Evolutionary conservation across 805 yeast species (phyloP), one percentile per base, ranked within the genome.

Genomic region (Wickerhamomyces bisporus): DNA sequence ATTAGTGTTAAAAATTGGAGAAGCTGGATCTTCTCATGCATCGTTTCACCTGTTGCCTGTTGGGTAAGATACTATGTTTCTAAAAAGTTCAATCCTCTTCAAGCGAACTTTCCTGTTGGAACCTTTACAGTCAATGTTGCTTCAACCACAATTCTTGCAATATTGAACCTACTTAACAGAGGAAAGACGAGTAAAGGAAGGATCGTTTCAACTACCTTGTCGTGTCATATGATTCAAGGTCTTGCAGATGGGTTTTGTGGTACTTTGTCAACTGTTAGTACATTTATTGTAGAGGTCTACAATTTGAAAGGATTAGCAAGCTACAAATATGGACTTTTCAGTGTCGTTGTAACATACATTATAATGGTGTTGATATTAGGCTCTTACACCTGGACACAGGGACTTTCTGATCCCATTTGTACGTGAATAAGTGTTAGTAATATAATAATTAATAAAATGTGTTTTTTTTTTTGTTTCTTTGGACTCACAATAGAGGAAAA

Each of bases 31-130:
- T 66, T 86, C 41, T 60, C 81, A 3, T 66, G 79, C 17, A 55
- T 81, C 3, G 78, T 88, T 50, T 79, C 86, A 0, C 88, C 94
- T 0, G 64, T 79, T 44, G 96, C 86, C 0, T 79, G 86, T 3
- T 61, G 72, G 45, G 20, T 65, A 5, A 62, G 97, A 30, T 85
- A 57, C 52, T 68, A 72, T 42, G 49, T 81, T 5, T 66, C 87
- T 2, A 67, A 63, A 39, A 49, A 52, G 40, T 57, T 71, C 19
- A 86, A 86, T 46, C 56, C 66, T 1, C 49, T 42, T 13, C 32
- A 50, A 19, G 47, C 55, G 16, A 57, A 61, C 45, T 80, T 82
- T 52, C 86, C 87, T 10, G 23, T 55, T 41, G 81, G 81, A 1
- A 76, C 81, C 0, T 71, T 73, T 36, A 17, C 54, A 0, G 71